phyloP scores from a whole-genome alignment of 2,329 filamentous ascomycete species.

The Chrysoporthe deuterocubensis region DNA sequence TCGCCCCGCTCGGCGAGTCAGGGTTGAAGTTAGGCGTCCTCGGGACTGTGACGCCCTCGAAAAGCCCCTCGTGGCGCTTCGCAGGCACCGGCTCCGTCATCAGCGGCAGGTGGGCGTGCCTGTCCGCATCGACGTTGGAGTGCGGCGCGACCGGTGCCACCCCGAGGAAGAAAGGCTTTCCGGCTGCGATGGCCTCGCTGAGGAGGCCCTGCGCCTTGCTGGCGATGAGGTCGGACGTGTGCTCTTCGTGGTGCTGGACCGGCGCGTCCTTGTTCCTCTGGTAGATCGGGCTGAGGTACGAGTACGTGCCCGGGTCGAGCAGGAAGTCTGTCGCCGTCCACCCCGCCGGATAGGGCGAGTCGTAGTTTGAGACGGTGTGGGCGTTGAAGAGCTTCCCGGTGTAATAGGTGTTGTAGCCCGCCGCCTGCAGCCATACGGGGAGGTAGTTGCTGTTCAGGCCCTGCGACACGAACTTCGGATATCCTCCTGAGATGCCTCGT shows the following conservation, averaged over 20 bases:
- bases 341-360: conserved; percentile 55
- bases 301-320: conserved; percentile 69
- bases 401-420: conserved; percentile 58
- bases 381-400: conserved; percentile 60
- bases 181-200: conserved; percentile 52
- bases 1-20: conserved; percentile 48
- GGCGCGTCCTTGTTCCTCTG: conserved; percentile 61
- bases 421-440: conserved; percentile 54
- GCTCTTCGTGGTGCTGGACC: conserved; percentile 57
- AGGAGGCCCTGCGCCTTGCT: conserved; percentile 57
- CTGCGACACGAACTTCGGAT: conserved; percentile 54
- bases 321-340: conserved; percentile 62
- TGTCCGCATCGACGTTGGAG: conserved; percentile 52
- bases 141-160: conserved; percentile 65
- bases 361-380: conserved; percentile 53
- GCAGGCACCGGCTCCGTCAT: conserved; percentile 58
- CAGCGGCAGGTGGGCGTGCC: conserved; percentile 49
- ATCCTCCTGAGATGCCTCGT: conserved; percentile 41
- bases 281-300: conserved; percentile 68
- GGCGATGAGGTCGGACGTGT: conserved; percentile 58
- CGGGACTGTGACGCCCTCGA: conserved; percentile 62
- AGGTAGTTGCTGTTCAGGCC: conserved; percentile 56
- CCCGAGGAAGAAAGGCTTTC: conserved; percentile 62
- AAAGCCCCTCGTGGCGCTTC: conserved; percentile 63
- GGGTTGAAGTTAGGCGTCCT: conserved; percentile 71